phyloP scores from a whole-genome alignment of 176 grass and related monocot genomes.

The Phoenix roebelenii region DNA sequence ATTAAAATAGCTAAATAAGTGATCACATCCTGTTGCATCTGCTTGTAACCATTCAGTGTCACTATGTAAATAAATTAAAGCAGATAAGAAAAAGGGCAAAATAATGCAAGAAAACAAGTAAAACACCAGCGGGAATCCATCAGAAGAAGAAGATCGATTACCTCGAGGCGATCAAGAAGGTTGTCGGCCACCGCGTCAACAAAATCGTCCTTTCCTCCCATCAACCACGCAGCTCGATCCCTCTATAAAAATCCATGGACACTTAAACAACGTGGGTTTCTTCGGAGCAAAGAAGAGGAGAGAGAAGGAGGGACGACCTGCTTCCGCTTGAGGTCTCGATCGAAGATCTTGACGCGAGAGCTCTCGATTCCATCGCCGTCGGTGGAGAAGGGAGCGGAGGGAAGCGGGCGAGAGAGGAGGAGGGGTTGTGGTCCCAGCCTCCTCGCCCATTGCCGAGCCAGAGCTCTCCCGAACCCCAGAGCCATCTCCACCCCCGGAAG shows the following conservation, averaged over 20 bases:
- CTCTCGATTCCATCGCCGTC: conserved; percentile 10
- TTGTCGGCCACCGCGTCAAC: conserved; percentile 57
- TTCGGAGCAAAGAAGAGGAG: not conserved
- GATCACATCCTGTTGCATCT: no score
- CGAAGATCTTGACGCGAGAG: conserved; percentile 62
- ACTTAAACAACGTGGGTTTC: no score
- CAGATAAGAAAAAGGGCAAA: not conserved
- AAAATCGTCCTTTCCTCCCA: conserved; percentile 40
- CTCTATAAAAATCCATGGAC: conserved; percentile 21
- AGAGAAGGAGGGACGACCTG: not conserved
- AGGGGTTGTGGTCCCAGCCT: not conserved
- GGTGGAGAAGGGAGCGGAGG: conserved; percentile 17
- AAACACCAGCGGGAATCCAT: not conserved
- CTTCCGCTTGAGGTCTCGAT: conserved; percentile 70
- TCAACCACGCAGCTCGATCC: conserved; percentile 80
- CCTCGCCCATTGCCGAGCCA: not conserved
- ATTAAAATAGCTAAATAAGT: no score
- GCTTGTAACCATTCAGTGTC: no score
- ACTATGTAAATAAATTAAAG: no score
- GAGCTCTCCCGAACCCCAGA: not conserved
- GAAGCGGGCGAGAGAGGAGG: conserved; percentile 10
- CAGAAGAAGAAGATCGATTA: conserved; percentile 4
- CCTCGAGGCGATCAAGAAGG: conserved; percentile 75
- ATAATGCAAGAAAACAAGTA: no score
- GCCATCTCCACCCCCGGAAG: not conserved